Evolutionary conservation across 2,329 filamentous ascomycete genomes (phyloP).

Genomic region (Colletotrichum brevisporum): DNA sequence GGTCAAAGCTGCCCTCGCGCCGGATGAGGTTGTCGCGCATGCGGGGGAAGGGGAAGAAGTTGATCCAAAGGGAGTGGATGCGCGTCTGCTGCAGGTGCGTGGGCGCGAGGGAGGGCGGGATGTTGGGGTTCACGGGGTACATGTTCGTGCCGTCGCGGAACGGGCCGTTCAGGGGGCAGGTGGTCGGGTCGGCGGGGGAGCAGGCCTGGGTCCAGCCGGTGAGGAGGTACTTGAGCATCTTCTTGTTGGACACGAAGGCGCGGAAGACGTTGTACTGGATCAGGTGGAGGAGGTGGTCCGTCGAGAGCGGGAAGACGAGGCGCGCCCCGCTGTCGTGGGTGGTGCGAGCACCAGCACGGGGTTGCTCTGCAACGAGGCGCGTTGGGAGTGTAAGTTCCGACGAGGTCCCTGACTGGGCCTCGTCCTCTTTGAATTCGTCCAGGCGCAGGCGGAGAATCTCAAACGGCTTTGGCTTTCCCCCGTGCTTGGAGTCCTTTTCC

Average conservation of each 20-base stretch:
- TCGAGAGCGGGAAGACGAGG: slow-evolving; percentile 8
- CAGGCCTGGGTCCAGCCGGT: neutral
- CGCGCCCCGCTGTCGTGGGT: neutral
- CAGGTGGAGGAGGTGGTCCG: slow-evolving; percentile 36
- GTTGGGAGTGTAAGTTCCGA: slow-evolving; percentile 3
- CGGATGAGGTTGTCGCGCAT: slow-evolving; percentile 37
- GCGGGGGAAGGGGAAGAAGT: slow-evolving; percentile 33
- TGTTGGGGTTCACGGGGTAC: slow-evolving; percentile 34
- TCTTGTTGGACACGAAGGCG: slow-evolving; percentile 30
- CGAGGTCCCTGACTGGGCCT: neutral
- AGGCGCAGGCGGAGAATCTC: no score
- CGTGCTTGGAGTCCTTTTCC: neutral
- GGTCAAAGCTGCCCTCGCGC: slow-evolving; percentile 25
- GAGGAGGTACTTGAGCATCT: slow-evolving; percentile 4
- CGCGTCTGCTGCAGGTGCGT: slow-evolving; percentile 18
- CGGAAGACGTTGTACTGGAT: slow-evolving; percentile 38
- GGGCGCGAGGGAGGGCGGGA: slow-evolving; percentile 27
- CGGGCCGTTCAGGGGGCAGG: slow-evolving; percentile 6
- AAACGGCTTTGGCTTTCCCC: no score
- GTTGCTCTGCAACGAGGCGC: neutral
- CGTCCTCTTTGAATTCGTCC: no score
- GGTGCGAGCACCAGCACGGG: slow-evolving; percentile 1
- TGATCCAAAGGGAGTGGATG: slow-evolving; percentile 31
- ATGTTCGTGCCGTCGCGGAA: slow-evolving; percentile 28
- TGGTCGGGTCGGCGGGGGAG: neutral